Percentiles rank a stretch among this genome's conserved stretches.
Conservation (phyloP, 2,329 filamentous ascomycete species). For the Sporothrix phasma region DNA sequence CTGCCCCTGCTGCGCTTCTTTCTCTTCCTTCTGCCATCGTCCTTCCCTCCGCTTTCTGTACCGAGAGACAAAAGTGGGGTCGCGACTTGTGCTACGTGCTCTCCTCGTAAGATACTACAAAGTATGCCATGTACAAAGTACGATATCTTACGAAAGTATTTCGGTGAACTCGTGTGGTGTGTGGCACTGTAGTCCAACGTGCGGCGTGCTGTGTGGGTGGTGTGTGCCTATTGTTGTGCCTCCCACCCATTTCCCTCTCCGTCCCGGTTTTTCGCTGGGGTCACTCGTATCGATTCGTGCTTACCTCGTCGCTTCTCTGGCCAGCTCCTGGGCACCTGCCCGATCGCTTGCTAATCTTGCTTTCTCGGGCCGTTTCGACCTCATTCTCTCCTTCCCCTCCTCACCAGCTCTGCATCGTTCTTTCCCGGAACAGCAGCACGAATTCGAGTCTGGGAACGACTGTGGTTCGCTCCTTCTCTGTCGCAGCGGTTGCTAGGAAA, state of each 20-base stretch:
- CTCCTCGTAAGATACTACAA: background rate
- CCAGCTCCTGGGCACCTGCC: background rate
- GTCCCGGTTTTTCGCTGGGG: conserved; percentile 3
- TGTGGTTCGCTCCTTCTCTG: background rate
- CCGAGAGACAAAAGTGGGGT: conserved; percentile 14
- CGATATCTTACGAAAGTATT: too few species aligned
- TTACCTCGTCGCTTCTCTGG: background rate
- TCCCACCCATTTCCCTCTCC: background rate
- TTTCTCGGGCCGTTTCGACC: conserved; percentile 1
- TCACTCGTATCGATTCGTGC: conserved; percentile 1
- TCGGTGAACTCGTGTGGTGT: background rate
- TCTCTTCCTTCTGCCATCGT: background rate
- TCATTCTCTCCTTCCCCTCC: background rate
- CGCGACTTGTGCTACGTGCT: conserved; percentile 14
- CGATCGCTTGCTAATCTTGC: conserved; percentile 1
- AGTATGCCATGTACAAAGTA: background rate
- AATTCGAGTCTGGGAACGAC: background rate
- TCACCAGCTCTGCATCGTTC: background rate
- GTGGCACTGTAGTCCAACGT: conserved; percentile 7
- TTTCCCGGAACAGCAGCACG: background rate
- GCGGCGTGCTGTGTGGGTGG: background rate
- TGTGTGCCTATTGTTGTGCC: conserved; percentile 6
- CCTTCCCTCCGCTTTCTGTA: conserved; percentile 9
- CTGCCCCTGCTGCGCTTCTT: conserved; percentile 1
- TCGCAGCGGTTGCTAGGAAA: conserved; percentile 1